phyloP scores from a whole-genome alignment of 495 filamentous ascomycete species.

The Penicillium dipodomyicola region DNA sequence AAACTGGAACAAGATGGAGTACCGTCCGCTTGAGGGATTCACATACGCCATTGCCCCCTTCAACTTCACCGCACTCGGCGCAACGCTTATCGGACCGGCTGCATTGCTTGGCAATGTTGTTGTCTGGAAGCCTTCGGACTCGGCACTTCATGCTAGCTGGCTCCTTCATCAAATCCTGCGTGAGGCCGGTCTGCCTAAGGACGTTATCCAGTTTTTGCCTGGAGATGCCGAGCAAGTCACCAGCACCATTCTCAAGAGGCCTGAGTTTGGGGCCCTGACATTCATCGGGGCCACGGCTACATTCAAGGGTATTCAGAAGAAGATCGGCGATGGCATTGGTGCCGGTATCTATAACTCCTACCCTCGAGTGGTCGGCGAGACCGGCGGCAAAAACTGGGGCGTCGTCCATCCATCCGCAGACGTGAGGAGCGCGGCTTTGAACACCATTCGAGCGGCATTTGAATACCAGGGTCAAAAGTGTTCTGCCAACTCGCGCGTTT shows the following conservation, averaged over 20 bases:
- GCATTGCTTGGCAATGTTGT: conserved; percentile 81
- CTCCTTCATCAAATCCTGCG: conserved; percentile 75
- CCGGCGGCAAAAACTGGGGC: conserved; percentile 88
- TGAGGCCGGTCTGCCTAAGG: conserved; percentile 73
- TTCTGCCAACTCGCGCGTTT: conserved; percentile 73
- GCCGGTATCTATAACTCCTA: conserved; percentile 67
- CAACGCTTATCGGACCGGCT: conserved; percentile 70
- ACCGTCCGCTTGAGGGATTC: conserved; percentile 78
- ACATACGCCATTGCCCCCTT: conserved; percentile 30
- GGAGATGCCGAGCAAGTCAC: conserved; percentile 75
- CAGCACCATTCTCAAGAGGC: conserved; percentile 61
- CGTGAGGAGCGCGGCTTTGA: conserved; percentile 66
- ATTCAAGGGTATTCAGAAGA: conserved; percentile 69
- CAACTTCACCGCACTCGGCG: conserved; percentile 78
- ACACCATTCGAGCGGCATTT: conserved; percentile 80
- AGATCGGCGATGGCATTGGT: conserved; percentile 66
- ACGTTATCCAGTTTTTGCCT: conserved; percentile 79
- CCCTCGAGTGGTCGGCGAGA: conserved; percentile 80
- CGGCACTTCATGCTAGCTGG: conserved; percentile 70
- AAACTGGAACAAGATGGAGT: conserved; percentile 74
- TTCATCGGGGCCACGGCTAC: conserved; percentile 77
- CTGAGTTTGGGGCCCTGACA: conserved; percentile 69
- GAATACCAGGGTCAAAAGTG: conserved; percentile 91
- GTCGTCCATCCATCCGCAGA: conserved; percentile 72
- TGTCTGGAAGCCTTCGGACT: conserved; percentile 82